Evolutionary conservation across 2,329 filamentous ascomycete species (phyloP), one percentile per base, ranked within the genome.

Genomic region (Talaromyces sp.): DNA sequence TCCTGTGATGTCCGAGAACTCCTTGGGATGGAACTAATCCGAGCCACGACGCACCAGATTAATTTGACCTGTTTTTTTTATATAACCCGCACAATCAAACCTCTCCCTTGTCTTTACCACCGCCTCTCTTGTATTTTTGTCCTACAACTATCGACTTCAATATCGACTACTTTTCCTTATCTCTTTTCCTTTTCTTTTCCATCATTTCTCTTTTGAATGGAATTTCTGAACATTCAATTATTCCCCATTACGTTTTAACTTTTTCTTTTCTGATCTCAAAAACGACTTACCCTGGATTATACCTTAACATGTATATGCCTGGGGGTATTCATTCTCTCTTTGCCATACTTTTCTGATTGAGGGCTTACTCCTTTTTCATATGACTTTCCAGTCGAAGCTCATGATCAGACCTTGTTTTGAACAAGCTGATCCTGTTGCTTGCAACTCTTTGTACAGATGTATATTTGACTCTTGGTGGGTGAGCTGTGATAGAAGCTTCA

Each of bases 1-100:
- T 39, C 93, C 93, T 3, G 90, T 97, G 68, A 93, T 93, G 78
- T 90, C 93, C 3, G 93, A 96, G 82, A 97, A 97, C 84, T 96
- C 92, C 61, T 86, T 97, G 70, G 93, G 93, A 73, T 97, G 93
- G 93, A 96, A 96, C 83, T 97, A 39, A 56, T 56, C 52, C 37
- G 31, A 54, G 15, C 22, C 25, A 54, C 50, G 50, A 56, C 52
- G 33, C 11, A 56, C 11, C 33, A 39, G 15, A 13, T n/a, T 27
- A 27, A 17, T 56, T 56, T 27, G 35, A 27, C 56, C 22, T 22
- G 22, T 22, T 27, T 58, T 37, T 41, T 10, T 43, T 52, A n/a
- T 52, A 27, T 59, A 27, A 43, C 17, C 11, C 15, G 39, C 39
- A 59, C 22, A 33, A 59, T 13, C 56, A 39, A 59, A 33, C 33